phyloP scores from a whole-genome alignment of 192 early-diverging fungal genomes.

The Podila horticola region DNA sequence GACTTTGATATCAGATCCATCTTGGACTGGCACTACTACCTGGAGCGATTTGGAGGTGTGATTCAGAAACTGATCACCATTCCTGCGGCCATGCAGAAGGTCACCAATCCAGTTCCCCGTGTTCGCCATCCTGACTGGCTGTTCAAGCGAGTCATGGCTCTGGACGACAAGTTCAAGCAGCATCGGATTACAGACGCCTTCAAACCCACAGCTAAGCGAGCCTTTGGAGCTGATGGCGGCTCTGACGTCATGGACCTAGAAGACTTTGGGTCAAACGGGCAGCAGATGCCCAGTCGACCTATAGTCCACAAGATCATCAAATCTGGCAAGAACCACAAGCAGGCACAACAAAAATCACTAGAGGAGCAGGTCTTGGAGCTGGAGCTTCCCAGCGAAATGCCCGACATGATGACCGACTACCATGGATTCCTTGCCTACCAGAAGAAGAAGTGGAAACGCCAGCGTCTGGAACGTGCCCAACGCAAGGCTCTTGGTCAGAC shows the following conservation, averaged over 20 bases:
- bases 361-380: slow-evolving; percentile 55
- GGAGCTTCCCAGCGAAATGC: slow-evolving; percentile 65
- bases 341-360: slow-evolving; percentile 18
- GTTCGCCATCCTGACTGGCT: slow-evolving; percentile 97
- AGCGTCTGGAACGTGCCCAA: slow-evolving; percentile 62
- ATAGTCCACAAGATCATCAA: slow-evolving; percentile 43
- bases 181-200: slow-evolving; percentile 90
- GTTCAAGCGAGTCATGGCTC: slow-evolving; percentile 75
- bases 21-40: slow-evolving; percentile 97
- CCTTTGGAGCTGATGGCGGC: slow-evolving; percentile 22
- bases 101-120: slow-evolving; percentile 93
- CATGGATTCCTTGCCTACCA: slow-evolving; percentile 77
- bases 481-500: slow-evolving; percentile 47
- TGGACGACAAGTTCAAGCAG: slow-evolving; percentile 89
- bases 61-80: slow-evolving; percentile 99
- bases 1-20: slow-evolving; percentile 91
- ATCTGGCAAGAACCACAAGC: slow-evolving; percentile 4
- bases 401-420: slow-evolving; percentile 77
- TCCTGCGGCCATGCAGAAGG: slow-evolving; percentile 96
- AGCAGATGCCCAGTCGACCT: background rate
- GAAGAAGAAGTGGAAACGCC: slow-evolving; percentile 80
- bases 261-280: slow-evolving; percentile 58
- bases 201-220: slow-evolving; percentile 52
- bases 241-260: slow-evolving; percentile 62
- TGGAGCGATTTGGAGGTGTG: slow-evolving; percentile 94